A percentile compares a stretch with the other conserved stretches of the same genome.
These are phyloP conservation scores for Penicillium canariense DNA, from an alignment of 495 filamentous ascomycete species.

Conservation along the genomic window DNA sequence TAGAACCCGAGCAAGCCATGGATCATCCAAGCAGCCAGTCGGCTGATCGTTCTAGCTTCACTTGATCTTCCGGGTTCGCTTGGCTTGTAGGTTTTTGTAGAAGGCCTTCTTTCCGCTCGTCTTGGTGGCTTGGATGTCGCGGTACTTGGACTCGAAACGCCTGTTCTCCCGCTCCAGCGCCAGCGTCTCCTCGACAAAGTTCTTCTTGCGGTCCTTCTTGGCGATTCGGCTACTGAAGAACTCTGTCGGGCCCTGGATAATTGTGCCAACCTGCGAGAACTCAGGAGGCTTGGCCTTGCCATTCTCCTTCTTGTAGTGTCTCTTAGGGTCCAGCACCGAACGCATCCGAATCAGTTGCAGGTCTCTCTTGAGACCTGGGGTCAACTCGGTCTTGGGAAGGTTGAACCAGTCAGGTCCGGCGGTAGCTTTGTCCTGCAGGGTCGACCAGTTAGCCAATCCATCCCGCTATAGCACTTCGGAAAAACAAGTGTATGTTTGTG, in stretches of 20 bases:
- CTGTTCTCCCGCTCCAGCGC: conserved; percentile 57
- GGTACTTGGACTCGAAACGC: conserved; percentile 69
- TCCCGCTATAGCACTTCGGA: conserved; percentile 3
- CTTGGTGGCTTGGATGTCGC: conserved; percentile 64
- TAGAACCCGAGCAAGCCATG: neutral
- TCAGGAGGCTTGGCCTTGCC: conserved; percentile 65
- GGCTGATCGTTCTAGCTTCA: conserved; percentile 12
- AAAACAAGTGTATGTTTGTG: conserved; percentile 3
- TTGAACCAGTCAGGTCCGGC: conserved; percentile 76
- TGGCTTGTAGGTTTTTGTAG: conserved; percentile 64
- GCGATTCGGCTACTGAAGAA: conserved; percentile 74
- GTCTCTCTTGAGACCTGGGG: conserved; percentile 81
- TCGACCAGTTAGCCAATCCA: conserved; percentile 27
- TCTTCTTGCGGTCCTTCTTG: conserved; percentile 85
- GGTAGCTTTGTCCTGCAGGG: conserved; percentile 54
- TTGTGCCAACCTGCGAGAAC: conserved; percentile 84
- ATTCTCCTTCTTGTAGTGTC: conserved; percentile 86
- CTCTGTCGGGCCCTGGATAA: conserved; percentile 87
- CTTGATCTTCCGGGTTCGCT: conserved; percentile 46
- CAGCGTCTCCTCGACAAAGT: conserved; percentile 86
- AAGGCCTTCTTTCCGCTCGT: conserved; percentile 69
- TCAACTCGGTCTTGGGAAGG: conserved; percentile 77
- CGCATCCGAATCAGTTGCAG: conserved; percentile 86
- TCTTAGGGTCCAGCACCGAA: conserved; percentile 81
- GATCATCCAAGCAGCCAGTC: neutral